Conservation (phyloP, 768 basidiomycete species). For the Pleurotus pulmonarius region DNA sequence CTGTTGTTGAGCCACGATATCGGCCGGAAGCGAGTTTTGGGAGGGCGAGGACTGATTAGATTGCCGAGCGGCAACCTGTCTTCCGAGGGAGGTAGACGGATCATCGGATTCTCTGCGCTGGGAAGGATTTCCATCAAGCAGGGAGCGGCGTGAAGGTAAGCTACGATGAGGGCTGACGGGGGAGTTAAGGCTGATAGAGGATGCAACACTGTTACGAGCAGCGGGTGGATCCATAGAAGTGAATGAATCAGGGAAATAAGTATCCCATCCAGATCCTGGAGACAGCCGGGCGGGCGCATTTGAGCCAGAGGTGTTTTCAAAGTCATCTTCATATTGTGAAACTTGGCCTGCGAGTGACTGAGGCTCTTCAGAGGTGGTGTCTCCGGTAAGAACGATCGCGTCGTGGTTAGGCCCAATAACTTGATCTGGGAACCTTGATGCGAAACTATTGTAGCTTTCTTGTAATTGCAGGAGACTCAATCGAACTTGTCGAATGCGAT, state of each 20-base stretch:
- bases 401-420: slow-evolving; percentile 37
- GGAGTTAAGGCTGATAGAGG: slow-evolving; percentile 15
- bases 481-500: slow-evolving; percentile 51
- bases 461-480: slow-evolving; percentile 44
- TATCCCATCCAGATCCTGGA: background rate
- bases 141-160: slow-evolving; percentile 19
- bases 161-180: slow-evolving; percentile 14
- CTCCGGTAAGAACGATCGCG: slow-evolving; percentile 30
- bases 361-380: slow-evolving; percentile 1
- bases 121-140: slow-evolving; percentile 20
- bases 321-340: background rate
- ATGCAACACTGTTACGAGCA: slow-evolving; percentile 12
- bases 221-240: slow-evolving; percentile 5
- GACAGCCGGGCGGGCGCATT: background rate
- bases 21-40: slow-evolving; percentile 15
- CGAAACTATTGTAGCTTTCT: slow-evolving; percentile 18
- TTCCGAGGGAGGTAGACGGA: slow-evolving; percentile 31
- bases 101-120: slow-evolving; percentile 28
- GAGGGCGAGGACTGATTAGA: slow-evolving; percentile 13
- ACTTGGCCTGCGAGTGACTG: background rate
- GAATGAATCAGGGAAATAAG: background rate
- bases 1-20: slow-evolving; percentile 6
- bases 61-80: slow-evolving; percentile 36
- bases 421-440: slow-evolving; percentile 15
- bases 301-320: background rate